A percentile compares a stretch with the other conserved stretches of the same genome.
Evolutionary conservation across 352 stramenopile species (phyloP).

Genomic region (Phytophthora citricola): DNA sequence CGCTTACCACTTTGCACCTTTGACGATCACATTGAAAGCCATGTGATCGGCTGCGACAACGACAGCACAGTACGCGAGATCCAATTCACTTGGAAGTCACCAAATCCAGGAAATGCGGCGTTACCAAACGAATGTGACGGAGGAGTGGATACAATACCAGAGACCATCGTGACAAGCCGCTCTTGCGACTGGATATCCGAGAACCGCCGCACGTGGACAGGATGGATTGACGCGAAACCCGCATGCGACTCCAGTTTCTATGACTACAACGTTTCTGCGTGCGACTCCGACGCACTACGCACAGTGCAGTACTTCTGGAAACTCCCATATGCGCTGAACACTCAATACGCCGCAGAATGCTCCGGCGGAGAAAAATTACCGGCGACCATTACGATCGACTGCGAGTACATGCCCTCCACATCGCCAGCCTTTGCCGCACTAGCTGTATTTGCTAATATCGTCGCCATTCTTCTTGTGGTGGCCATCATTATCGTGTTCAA

Average conservation of each 20-base stretch:
- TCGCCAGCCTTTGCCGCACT: constrained; percentile 27
- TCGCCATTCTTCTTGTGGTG: constrained; percentile 17
- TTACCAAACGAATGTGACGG: constrained; percentile 58
- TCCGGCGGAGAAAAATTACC: constrained; percentile 26
- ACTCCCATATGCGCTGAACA: constrained; percentile 27
- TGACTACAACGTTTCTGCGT: constrained; percentile 45
- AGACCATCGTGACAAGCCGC: constrained; percentile 39
- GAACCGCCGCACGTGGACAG: constrained; percentile 31
- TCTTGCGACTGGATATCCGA: constrained; percentile 55
- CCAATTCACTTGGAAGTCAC: too few species aligned
- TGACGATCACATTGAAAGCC: too few species aligned
- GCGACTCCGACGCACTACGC: constrained; percentile 34
- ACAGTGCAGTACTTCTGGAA: constrained; percentile 49
- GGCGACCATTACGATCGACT: constrained; percentile 34
- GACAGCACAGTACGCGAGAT: too few species aligned
- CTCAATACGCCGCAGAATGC: constrained; percentile 38
- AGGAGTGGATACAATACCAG: constrained; percentile 32
- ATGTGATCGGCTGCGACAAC: too few species aligned
- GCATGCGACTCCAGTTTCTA: constrained; percentile 54
- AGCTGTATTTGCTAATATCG: constrained; percentile 19
- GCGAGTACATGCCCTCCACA: constrained; percentile 44
- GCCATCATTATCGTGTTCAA: constrained; percentile 36
- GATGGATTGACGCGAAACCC: constrained; percentile 42
- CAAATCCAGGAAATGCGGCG: constrained; percentile 42
- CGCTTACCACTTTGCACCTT: too few species aligned